A percentile compares a stretch with the other conserved stretches of the same genome.
Evolutionary conservation across 768 basidiomycete species (phyloP).

Genomic region (Lentinula sp.): DNA sequence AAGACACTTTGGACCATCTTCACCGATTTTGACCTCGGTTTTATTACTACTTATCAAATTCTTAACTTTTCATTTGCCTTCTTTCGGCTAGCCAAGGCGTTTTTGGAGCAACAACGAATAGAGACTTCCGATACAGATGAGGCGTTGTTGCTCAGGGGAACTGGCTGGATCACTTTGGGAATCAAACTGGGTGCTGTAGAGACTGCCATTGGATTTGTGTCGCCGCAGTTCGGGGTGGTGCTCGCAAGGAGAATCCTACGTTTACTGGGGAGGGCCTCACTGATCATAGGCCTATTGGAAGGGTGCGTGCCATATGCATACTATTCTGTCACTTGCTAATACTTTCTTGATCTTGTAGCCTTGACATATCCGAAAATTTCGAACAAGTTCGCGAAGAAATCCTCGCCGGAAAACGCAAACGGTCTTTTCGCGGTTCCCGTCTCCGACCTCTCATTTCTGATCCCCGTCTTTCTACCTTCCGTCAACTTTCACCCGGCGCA

Average conservation of each 20-base stretch:
- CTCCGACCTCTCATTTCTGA: constrained; percentile 46
- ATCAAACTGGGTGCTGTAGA: constrained; percentile 62
- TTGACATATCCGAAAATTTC: constrained; percentile 52
- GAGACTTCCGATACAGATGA: constrained; percentile 38
- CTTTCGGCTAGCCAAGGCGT: constrained; percentile 45
- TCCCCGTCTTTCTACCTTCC: constrained; percentile 49
- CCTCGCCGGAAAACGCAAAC: constrained; percentile 16
- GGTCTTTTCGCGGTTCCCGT: constrained; percentile 27
- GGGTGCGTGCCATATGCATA: constrained; percentile 40
- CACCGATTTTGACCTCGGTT: constrained; percentile 51
- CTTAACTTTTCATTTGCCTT: constrained; percentile 53
- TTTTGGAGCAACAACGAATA: constrained; percentile 46
- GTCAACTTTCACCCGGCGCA: constrained; percentile 39
- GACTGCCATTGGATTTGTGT: constrained; percentile 55
- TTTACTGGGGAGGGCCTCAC: constrained; percentile 41
- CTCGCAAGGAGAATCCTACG: constrained; percentile 56
- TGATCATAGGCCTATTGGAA: constrained; percentile 60
- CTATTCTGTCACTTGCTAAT: not conserved
- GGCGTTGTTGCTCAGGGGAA: constrained; percentile 49
- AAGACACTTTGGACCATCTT: constrained; percentile 50
- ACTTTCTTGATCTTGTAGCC: not conserved
- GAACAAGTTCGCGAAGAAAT: constrained; percentile 32
- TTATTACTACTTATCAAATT: constrained; percentile 53
- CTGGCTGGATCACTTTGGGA: constrained; percentile 59
- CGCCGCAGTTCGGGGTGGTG: constrained; percentile 42